Evolutionary conservation across 2,329 filamentous ascomycete species (phyloP), one percentile per base, ranked within the genome.

Genomic region (Chalara sp.): DNA sequence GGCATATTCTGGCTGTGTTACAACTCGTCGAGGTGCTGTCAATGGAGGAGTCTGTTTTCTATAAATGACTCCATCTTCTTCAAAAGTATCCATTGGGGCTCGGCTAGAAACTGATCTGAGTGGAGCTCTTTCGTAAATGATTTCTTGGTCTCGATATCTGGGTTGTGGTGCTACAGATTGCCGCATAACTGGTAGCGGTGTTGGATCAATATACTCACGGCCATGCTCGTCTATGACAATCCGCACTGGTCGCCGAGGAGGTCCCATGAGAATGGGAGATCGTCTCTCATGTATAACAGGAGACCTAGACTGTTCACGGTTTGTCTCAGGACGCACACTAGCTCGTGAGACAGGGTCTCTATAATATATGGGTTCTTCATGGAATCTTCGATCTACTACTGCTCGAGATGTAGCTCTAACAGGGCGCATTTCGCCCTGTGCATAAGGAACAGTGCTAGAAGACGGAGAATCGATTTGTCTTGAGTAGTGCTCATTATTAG

Each of bases 151-250:
- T 12, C 72, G 60, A 33, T 70, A 70, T 52, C 69, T 66, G 32
- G 61, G 63, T 35, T 76, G 70, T 40, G 78, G 74, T 5, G 76
- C 78, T 12, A 77, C 72, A 6, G 80, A 82, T 46, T 78, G 78
- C 44, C 78, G 70, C 21, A 74, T 62, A 13, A 72, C 56, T 28
- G 73, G 58, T 29, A 66, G 58, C 35, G 35, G 35, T 7, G 69
- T 60, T 30, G 80, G 78, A 59, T 84, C 80, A 53, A 80, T 80
- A 69, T 91, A 96, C 64, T 89, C 83, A 65, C 88, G 87, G 40
- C 90, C 90, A 67, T 84, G 88, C 55, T 87, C 82, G 68, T 96
- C 91, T 49, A 95, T 75, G 33, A 95, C 76, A 56, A 96, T 85
- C 54, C 84, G 81, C 50, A 83, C 73, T 44, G 79, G 61, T 44